Percentiles rank a stretch among this genome's conserved stretches.
These are phyloP conservation scores for Xerophyta viscosa DNA, from an alignment of 106 monocot species.

Conservation along the genomic window DNA sequence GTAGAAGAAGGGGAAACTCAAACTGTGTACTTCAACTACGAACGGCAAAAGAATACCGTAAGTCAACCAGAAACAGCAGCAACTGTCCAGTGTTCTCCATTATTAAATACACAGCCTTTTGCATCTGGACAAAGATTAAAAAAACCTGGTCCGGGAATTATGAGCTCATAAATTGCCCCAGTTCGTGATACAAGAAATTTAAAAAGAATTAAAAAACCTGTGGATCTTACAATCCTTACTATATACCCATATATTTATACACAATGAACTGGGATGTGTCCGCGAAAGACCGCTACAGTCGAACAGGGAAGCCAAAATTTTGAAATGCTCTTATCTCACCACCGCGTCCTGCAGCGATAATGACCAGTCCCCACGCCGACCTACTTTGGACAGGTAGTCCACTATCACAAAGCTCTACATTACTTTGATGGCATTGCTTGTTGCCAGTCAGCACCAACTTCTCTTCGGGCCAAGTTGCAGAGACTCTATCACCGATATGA, in stretches of 20 bases:
- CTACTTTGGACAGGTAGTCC: slow-evolving; percentile 14
- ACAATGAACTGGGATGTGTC: slow-evolving; percentile 6
- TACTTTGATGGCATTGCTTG: slow-evolving; percentile 17
- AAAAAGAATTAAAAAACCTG: slow-evolving; percentile 6
- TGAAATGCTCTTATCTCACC: slow-evolving; percentile 36
- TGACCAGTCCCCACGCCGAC: slow-evolving; percentile 45
- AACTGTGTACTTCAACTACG: no score
- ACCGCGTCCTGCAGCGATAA: slow-evolving; percentile 36
- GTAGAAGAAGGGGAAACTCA: no score
- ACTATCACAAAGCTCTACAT: slow-evolving; percentile 5
- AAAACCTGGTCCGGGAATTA: neutral
- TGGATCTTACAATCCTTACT: slow-evolving; percentile 1
- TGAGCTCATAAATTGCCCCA: no score
- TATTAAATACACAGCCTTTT: neutral
- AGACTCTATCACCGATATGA: slow-evolving; percentile 20
- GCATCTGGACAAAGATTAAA: neutral
- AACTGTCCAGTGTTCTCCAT: neutral
- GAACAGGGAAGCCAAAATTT: slow-evolving; percentile 41
- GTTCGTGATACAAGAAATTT: neutral
- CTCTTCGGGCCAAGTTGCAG: slow-evolving; percentile 44
- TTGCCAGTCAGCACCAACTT: slow-evolving; percentile 15
- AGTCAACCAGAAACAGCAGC: slow-evolving; percentile 2
- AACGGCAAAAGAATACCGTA: neutral
- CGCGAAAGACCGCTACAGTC: slow-evolving; percentile 10
- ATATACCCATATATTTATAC: slow-evolving; percentile 11